Evolutionary conservation across 768 basidiomycete species (phyloP), one percentile per base, ranked within the genome.

Genomic region (Lactarius pseudohatsudake): DNA sequence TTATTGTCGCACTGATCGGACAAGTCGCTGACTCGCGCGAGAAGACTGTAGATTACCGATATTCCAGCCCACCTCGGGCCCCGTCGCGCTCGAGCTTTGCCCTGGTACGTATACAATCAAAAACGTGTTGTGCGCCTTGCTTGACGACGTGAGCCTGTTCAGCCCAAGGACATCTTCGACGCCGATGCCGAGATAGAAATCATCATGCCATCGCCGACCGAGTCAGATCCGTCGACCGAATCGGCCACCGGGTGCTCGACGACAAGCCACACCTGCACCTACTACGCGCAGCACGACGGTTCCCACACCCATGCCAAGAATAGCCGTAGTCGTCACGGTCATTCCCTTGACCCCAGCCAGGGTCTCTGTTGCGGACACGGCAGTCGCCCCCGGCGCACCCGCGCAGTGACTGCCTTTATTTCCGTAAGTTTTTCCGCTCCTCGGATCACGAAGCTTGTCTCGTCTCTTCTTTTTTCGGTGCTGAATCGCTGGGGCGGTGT

Each of bases 31-130:
- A 30, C 13, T 62, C 30, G 40, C 65, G 56, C 61, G 38, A 64
- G 62, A 65, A 69, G 61, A 69, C 70, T 16, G 68, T 69, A 58
- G 70, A 71, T 62, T 66, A 64, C 56, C 68, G 65, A 20, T 64
- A 59, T 61, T 41, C 55, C 10, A 55, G 40, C 34, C 62, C 68
- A 16, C 68, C 68, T 38, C 57, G 59, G 40, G 55, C 63, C 11
- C 64, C 64, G 2, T 55, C 62, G 47, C 70, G 70, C 28, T 71
- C 70, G 20, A 71, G 70, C 62, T 69, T 63, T 34, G 68, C 70
- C 34, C 30, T 71, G 56, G 70, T 69, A 69, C 11, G 68, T 38
- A 38, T 59, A 2, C 3, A 7, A 45, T 11, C n/a, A 22, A n/a
- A 7, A 22, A 41, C 1, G 36, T 7, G 3, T 38, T 30, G 15